Evolutionary conservation across 129 eudicot genomes (phyloP).

Genomic region (Mikania micrantha): DNA sequence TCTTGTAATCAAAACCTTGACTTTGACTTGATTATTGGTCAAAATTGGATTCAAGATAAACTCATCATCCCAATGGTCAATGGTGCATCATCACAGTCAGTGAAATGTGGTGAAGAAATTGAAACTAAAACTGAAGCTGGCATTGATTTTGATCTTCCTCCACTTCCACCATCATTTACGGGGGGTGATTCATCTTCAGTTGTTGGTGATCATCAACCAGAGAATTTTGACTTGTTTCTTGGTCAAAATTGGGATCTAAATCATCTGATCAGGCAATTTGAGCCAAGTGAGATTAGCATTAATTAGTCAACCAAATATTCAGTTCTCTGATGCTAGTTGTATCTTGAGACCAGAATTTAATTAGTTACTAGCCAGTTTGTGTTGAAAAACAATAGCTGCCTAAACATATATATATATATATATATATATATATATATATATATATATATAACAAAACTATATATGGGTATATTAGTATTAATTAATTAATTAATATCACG

Average conservation of each 20-base stretch:
- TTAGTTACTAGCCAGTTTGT: not conserved
- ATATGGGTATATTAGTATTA: too few species aligned
- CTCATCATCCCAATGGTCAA: not conserved
- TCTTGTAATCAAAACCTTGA: not conserved
- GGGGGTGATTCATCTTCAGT: not conserved
- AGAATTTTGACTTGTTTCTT: conserved; percentile 1
- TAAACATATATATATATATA: too few species aligned
- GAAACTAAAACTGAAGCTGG: not conserved
- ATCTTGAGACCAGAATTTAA: not conserved
- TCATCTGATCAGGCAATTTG: conserved; percentile 8
- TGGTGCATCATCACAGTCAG: not conserved
- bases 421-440: too few species aligned
- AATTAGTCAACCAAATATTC: conserved; percentile 6
- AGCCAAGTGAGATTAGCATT: not conserved
- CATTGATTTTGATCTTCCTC: conserved; percentile 15
- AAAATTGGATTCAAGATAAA: not conserved
- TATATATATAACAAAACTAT: too few species aligned
- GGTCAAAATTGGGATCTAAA: conserved; percentile 11
- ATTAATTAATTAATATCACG: too few species aligned
- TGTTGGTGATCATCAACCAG: not conserved
- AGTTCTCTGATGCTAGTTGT: conserved; percentile 4
- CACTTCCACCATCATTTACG: conserved; percentile 20
- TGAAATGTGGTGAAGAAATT: not conserved
- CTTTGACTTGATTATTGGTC: conserved; percentile 8
- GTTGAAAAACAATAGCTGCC: not conserved